These are phyloP conservation scores for Aphanomyces invadans DNA, from an alignment of 352 stramenopile species.

Conservation along the genomic window DNA sequence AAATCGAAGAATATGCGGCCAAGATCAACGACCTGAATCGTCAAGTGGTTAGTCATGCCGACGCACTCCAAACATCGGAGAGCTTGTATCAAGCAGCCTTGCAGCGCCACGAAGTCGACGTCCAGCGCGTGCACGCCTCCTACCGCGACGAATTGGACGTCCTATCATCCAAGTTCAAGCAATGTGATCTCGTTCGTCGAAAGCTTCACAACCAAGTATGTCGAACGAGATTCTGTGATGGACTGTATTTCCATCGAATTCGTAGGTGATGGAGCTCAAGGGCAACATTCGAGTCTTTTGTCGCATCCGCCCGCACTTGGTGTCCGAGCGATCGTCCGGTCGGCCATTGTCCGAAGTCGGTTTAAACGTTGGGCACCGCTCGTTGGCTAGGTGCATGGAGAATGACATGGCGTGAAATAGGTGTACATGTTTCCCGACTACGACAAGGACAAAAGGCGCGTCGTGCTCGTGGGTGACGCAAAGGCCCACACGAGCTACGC, in stretches of 20 bases:
- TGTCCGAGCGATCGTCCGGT: slow-evolving; percentile 38
- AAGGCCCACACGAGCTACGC: slow-evolving; percentile 68
- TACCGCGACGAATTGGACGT: slow-evolving; percentile 24
- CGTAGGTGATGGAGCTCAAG: slow-evolving; percentile 91
- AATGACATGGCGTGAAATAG: too few relatives aligned
- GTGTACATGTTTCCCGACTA: slow-evolving; percentile 73
- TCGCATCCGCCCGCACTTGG: slow-evolving; percentile 85
- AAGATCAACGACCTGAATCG: slow-evolving; percentile 10
- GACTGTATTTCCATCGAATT: too few relatives aligned
- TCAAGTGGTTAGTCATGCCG: slow-evolving; percentile 35
- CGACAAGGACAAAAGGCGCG: slow-evolving; percentile 47
- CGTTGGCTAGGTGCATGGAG: too few relatives aligned
- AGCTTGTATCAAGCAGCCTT: slow-evolving; percentile 39
- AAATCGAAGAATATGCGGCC: slow-evolving; percentile 6
- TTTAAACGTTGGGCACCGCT: background rate
- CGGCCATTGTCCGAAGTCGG: background rate
- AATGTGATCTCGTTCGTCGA: slow-evolving; percentile 60
- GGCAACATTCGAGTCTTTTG: slow-evolving; percentile 96
- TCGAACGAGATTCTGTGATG: too few relatives aligned
- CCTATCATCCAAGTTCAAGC: slow-evolving; percentile 22
- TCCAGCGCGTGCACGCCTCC: slow-evolving; percentile 20
- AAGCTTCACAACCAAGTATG: slow-evolving; percentile 80
- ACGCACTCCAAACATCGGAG: slow-evolving; percentile 33
- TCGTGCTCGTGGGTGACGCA: slow-evolving; percentile 58
- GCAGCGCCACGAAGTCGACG: slow-evolving; percentile 28